Evolutionary conservation across 257 asterid genomes (phyloP).

Genomic region (Scutellaria baicalensis): DNA sequence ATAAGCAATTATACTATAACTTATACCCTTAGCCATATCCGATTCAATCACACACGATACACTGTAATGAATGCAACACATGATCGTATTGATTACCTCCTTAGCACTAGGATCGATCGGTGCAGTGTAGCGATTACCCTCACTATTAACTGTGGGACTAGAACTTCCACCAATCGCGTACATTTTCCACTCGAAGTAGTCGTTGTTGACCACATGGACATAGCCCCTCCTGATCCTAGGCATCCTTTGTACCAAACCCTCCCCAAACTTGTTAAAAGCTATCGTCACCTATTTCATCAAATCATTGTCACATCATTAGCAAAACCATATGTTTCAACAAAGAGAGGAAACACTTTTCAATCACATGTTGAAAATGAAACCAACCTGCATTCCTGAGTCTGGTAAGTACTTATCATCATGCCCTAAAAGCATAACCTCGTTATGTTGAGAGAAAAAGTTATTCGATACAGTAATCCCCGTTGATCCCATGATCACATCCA

Average conservation of each 20-base stretch:
- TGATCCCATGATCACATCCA: constrained; percentile 83
- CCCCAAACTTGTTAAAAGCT: constrained; percentile 69
- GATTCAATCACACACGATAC: background rate
- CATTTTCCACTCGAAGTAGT: constrained; percentile 58
- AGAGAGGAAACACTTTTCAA: background rate
- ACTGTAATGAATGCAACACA: background rate
- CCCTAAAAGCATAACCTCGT: constrained; percentile 87
- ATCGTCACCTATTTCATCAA: constrained; percentile 48
- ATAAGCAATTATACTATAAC: background rate
- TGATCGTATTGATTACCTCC: constrained; percentile 32
- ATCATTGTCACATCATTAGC: background rate
- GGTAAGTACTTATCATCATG: constrained; percentile 63
- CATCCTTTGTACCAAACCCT: constrained; percentile 66
- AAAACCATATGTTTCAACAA: background rate
- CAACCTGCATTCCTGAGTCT: constrained; percentile 91
- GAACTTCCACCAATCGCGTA: constrained; percentile 76
- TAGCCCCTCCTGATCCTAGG: constrained; percentile 67
- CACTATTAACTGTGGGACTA: constrained; percentile 59
- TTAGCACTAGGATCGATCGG: constrained; percentile 56
- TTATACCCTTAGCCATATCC: background rate
- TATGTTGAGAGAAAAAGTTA: constrained; percentile 62
- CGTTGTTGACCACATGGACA: constrained; percentile 72
- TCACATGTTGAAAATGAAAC: background rate
- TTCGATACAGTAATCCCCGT: constrained; percentile 76
- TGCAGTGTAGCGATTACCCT: constrained; percentile 66